phyloP scores from a whole-genome alignment of 2,329 filamentous ascomycete species.

The Lecanicillium sp. region DNA sequence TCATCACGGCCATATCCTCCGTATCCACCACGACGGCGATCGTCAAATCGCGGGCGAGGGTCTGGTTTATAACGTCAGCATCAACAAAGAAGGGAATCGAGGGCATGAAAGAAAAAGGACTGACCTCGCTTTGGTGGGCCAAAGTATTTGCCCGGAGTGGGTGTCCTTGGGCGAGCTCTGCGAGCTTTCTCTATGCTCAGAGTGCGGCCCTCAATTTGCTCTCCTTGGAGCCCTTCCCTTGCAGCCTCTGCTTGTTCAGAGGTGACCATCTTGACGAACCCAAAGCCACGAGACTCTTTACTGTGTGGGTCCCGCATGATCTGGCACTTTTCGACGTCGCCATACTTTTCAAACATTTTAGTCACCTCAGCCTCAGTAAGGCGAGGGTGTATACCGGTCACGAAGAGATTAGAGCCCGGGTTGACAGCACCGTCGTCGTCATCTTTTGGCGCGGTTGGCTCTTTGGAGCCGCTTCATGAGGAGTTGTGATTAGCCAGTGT shows the following conservation, averaged over 20 bases:
- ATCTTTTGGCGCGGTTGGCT: slow-evolving; percentile 39
- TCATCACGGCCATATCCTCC: slow-evolving; percentile 51
- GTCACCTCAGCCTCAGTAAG: slow-evolving; percentile 84
- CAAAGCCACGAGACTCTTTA: slow-evolving; percentile 96
- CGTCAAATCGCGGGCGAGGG: slow-evolving; percentile 42
- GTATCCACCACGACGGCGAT: slow-evolving; percentile 55
- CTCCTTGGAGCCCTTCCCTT: slow-evolving; percentile 91
- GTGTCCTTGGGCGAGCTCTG: slow-evolving; percentile 86
- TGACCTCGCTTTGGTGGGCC: slow-evolving; percentile 94
- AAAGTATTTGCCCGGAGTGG: slow-evolving; percentile 98
- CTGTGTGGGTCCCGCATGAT: slow-evolving; percentile 99
- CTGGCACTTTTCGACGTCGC: slow-evolving; percentile 97
- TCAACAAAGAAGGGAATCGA: not conserved
- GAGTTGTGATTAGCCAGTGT: not conserved
- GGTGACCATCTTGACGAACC: slow-evolving; percentile 98
- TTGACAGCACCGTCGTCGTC: slow-evolving; percentile 80
- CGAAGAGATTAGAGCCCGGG: slow-evolving; percentile 95
- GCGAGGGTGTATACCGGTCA: slow-evolving; percentile 93
- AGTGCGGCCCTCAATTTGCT: slow-evolving; percentile 89
- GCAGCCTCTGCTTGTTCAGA: slow-evolving; percentile 93
- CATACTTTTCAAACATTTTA: slow-evolving; percentile 96
- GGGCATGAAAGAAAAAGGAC: slow-evolving; percentile 26
- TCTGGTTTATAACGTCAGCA: slow-evolving; percentile 18
- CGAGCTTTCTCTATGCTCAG: slow-evolving; percentile 98
- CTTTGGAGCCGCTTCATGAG: slow-evolving; percentile 37